Base-by-base conservation (phyloP, 2,329 filamentous ascomycete species). In the Fusarium sp. region DNA sequence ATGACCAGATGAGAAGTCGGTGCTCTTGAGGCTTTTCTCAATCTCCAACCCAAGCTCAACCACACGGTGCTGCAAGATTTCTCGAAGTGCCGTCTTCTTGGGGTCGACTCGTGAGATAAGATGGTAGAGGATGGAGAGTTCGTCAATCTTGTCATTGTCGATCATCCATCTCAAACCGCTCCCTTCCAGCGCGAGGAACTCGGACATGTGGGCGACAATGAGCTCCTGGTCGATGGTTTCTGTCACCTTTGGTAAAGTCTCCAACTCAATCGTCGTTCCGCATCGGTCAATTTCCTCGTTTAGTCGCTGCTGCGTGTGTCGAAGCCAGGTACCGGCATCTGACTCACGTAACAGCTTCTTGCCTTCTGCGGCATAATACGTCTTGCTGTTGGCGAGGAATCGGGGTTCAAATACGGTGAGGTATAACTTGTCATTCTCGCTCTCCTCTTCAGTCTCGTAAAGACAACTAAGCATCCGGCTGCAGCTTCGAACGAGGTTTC, bases 111-210 rank as follows among this genome's bases (percentile, higher is more conserved):
- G 86, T 9, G 87, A 83, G 60, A 97, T 91, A 3, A 98, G 85
- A 16, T 89, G 85, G 78, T 96, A 98, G 4, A 98, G 83, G 54
- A 93, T 89, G n/a, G 85, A 84, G 9, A 99, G 83, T 73, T 97
- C 93, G 4, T 91, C 88, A 33, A 91, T 74, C 68, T 91, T 89
- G 78, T 97, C 91, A 73, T 97, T 94, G 78, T 97, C 92, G 54
- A 98, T 89, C 95, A 99, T 98, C 76, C 89, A 89, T 68, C 87
- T 89, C 42, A 97, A 86, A 0, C 96, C 96, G 67, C 91, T 97
- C 6, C 87, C 87, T 73, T 97, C 93, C 80, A 97, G 89, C 53
- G 90, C 88, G 65, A 98, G 86, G 58, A 99, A 91, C 14, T 96
- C 93, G 20, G 87, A 83, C 62, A 98, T 87, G 71, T 96, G 92